Conservation (phyloP, 345 rosid species). For the Eucalyptus virginea region DNA sequence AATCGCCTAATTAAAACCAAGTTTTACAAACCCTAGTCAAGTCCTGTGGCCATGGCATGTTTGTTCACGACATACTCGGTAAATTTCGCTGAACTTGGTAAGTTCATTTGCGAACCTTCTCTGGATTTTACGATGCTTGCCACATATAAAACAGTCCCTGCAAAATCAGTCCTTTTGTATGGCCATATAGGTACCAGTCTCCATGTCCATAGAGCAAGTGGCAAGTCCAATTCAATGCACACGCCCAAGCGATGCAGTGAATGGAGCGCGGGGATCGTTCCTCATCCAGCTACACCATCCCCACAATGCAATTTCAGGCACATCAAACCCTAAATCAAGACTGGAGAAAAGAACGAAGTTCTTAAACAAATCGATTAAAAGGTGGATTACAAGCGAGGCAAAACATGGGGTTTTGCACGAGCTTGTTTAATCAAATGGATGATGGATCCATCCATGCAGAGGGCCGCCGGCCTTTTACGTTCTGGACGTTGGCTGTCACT, state of each 20-base stretch:
- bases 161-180: not conserved
- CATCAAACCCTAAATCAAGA: not conserved
- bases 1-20: not conserved
- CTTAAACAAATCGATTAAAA: not conserved
- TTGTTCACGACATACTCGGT: not conserved
- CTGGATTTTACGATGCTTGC: not conserved
- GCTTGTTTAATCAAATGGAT: not conserved
- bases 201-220: not conserved
- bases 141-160: not conserved
- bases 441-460: not conserved
- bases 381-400: not conserved
- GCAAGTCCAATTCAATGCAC: not conserved
- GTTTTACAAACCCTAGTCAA: not conserved
- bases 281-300: not conserved
- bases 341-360: not conserved
- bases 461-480: constrained; percentile 12
- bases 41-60: not conserved
- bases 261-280: not conserved
- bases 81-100: not conserved
- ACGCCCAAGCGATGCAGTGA: not conserved
- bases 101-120: not conserved
- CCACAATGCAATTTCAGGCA: not conserved
- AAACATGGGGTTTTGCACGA: not conserved
- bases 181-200: not conserved
- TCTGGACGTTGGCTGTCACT: constrained; percentile 44